These are phyloP conservation scores for Phaeosphaeria sp. DNA, from an alignment of 2,329 filamentous ascomycete species.

Conservation along the genomic window DNA sequence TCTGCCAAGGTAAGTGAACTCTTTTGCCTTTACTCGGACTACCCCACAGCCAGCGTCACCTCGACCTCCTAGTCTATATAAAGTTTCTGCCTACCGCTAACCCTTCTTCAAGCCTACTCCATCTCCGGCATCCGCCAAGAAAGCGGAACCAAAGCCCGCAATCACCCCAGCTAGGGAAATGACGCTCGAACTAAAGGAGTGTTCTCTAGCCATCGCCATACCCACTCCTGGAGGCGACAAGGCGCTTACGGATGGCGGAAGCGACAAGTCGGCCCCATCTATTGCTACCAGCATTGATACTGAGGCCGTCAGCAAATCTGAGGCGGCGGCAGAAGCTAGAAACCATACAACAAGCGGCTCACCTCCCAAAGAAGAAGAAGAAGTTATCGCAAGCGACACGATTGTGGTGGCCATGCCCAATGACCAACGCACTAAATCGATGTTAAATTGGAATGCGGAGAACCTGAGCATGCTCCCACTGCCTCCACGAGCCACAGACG, in stretches of 20 bases:
- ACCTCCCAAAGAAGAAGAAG: conserved; percentile 1
- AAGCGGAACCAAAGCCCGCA: not conserved
- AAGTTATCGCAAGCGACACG: not conserved
- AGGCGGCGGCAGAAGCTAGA: not conserved
- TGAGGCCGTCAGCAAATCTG: not conserved
- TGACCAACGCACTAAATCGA: not conserved
- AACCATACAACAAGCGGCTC: not conserved
- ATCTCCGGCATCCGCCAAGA: conserved; percentile 5
- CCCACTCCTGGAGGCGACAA: not conserved
- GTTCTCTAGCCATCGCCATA: not conserved
- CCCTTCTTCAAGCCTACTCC: conserved; percentile 10
- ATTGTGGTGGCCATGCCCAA: not conserved
- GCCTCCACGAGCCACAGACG: not conserved
- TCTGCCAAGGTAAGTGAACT: conserved; percentile 18
- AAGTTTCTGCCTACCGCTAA: not conserved
- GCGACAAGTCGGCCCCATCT: not conserved
- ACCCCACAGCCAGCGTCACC: conserved; percentile 1
- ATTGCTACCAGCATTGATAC: not conserved
- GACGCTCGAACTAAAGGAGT: not conserved
- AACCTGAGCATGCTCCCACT: not conserved
- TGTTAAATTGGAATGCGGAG: not conserved
- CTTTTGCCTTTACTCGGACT: not conserved
- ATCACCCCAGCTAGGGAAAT: not conserved
- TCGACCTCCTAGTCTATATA: not conserved
- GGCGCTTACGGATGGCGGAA: not conserved